phyloP scores from a whole-genome alignment of 2,329 filamentous ascomycete species.

The Tolypocladium album region DNA sequence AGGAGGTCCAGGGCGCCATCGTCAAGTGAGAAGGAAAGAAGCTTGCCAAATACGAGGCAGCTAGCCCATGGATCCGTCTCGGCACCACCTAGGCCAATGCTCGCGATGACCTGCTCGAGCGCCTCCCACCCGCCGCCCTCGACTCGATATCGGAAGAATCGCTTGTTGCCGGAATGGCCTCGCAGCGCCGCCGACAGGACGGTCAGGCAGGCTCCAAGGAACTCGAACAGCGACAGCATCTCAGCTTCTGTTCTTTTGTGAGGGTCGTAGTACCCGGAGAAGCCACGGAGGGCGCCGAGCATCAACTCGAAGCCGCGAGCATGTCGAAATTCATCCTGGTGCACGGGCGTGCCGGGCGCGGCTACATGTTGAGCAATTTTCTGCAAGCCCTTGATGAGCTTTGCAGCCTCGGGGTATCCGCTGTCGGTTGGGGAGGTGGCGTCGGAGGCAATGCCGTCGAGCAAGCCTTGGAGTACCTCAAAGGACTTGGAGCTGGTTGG shows the following conservation, averaged over 20 bases:
- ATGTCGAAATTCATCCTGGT: slow-evolving; percentile 75
- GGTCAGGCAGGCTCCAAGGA: slow-evolving; percentile 61
- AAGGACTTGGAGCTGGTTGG: slow-evolving; percentile 50
- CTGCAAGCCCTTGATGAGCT: slow-evolving; percentile 46
- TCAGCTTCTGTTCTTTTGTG: slow-evolving; percentile 49
- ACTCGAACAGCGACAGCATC: slow-evolving; percentile 53
- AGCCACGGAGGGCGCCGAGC: slow-evolving; percentile 56
- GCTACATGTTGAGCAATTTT: slow-evolving; percentile 55
- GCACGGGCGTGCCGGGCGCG: slow-evolving; percentile 33
- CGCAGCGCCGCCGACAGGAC: slow-evolving; percentile 67
- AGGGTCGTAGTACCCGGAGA: slow-evolving; percentile 69
- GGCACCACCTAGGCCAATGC: slow-evolving; percentile 52
- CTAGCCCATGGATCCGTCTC: slow-evolving; percentile 59
- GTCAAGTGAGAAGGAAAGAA: slow-evolving; percentile 71
- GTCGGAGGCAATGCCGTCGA: slow-evolving; percentile 32
- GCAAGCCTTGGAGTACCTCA: slow-evolving; percentile 44
- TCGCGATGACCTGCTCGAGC: slow-evolving; percentile 61
- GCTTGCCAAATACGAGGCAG: slow-evolving; percentile 68
- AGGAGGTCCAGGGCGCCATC: slow-evolving; percentile 64
- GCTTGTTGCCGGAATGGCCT: slow-evolving; percentile 73
- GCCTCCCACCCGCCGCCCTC: slow-evolving; percentile 70
- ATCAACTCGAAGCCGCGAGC: slow-evolving; percentile 68
- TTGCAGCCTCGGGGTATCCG: slow-evolving; percentile 36
- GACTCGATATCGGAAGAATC: slow-evolving; percentile 72
- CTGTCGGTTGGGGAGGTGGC: slow-evolving; percentile 20